Base-by-base conservation (phyloP, 2,329 filamentous ascomycete genomes). In the Colletotrichum sansevieriae region DNA sequence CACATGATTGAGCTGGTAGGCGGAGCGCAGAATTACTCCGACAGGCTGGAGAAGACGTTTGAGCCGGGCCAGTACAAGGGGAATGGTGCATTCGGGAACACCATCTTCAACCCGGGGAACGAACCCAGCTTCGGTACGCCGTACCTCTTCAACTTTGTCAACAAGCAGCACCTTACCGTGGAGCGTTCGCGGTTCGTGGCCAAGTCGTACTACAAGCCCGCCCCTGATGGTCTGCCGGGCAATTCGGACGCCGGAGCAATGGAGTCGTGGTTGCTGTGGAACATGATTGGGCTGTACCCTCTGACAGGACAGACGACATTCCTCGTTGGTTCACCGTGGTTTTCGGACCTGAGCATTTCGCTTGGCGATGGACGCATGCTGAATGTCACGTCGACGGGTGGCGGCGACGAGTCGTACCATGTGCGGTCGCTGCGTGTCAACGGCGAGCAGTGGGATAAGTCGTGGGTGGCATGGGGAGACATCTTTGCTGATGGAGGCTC, bases 231-330 rank as follows among this genome's bases (percentile, higher is more conserved):
- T 0, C 81, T 93, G 0, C 91, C 91, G 0, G 91, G 91, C 0
- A 92, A 93, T 76, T 89, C 86, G 51, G 91, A 93, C 75, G 90
- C 89, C 2, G 91, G 91, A 7, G 89, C 91, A 13, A 92, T 93
- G 90, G 89, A 93, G 75, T 88, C 86, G 8, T 92, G 89, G 87
- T 77, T 91, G 3, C 78, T 91, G 9, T 92, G 90, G 87, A 88
- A 87, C 71, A 91, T 91, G 84, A 84, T 92, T 43, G 90, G 90
- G 2, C 78, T 92, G 33, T 92, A 91, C 72, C 90, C 90, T 1
- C 80, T 92, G 70, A 91, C 89, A 0, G 90, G 89, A 0, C 90
- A 92, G 80, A 88, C 88, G 0, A 90, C 87, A 1, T 92, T 92
- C 75, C 80, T 92, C 15, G 82, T 92, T 60, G 86, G 86, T 3